Evolutionary conservation across 306 rosid genomes (phyloP).

Genomic region (Oxytropis ochrocephala): DNA sequence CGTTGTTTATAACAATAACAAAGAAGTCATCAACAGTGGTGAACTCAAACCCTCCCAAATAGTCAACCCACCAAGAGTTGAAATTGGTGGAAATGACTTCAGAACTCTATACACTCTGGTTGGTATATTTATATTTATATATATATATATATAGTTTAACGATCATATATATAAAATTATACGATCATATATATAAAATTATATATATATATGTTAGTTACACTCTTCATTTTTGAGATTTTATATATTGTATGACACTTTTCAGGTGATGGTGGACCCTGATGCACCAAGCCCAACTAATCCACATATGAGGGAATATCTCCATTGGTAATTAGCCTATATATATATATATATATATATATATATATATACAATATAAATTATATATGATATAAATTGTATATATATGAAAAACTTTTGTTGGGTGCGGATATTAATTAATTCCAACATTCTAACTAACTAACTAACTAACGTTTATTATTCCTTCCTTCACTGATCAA

Average conservation of each 20-base stretch:
- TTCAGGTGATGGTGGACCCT: conserved; percentile 32
- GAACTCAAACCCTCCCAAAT: conserved; percentile 34
- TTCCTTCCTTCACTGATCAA: background rate
- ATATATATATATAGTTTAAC: background rate
- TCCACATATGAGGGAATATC: conserved; percentile 26
- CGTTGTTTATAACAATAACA: conserved; percentile 5
- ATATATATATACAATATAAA: no score
- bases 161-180: background rate
- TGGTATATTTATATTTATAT: background rate
- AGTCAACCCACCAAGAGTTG: conserved; percentile 27
- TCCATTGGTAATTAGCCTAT: conserved; percentile 29
- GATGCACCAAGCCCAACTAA: conserved; percentile 37
- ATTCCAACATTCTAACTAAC: background rate
- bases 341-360: no score
- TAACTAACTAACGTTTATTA: background rate
- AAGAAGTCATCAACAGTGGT: conserved; percentile 21
- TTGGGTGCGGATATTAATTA: background rate
- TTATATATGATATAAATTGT: background rate
- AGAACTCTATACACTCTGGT: conserved; percentile 30
- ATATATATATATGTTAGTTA: background rate
- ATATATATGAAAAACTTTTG: no score
- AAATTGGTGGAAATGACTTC: conserved; percentile 29
- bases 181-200: no score
- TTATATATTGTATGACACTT: background rate
- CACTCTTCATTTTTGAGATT: background rate